Conservation (phyloP, 306 rosid genomes). For the Astragalus membranaceus region DNA sequence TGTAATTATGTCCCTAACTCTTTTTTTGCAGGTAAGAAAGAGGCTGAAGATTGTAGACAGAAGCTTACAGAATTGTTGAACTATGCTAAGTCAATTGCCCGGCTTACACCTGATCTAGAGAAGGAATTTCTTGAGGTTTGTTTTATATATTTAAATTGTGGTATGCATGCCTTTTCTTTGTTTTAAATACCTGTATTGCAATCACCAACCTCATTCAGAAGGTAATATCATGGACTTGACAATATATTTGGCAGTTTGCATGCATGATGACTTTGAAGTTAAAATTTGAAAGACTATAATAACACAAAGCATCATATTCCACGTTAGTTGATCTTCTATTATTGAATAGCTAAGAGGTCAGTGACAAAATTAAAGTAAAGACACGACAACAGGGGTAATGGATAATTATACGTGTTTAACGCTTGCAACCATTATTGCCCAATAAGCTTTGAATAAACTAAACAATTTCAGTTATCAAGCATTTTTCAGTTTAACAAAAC, state of each 20-base stretch:
- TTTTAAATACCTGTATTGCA: background rate
- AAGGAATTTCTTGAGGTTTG: conserved; percentile 85
- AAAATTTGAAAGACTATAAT: background rate
- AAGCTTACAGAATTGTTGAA: conserved; percentile 50
- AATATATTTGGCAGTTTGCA: background rate
- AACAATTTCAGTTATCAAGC: background rate
- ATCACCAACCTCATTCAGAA: background rate
- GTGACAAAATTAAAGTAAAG: background rate
- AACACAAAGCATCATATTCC: background rate
- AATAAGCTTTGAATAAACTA: background rate
- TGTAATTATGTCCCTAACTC: background rate
- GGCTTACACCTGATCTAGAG: conserved; percentile 64
- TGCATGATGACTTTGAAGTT: conserved; percentile 5
- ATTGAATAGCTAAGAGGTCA: background rate
- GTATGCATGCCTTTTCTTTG: background rate
- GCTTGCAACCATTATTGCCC: background rate
- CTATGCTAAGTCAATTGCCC: conserved; percentile 68
- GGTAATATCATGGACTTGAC: background rate
- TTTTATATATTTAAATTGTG: background rate
- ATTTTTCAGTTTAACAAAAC: background rate
- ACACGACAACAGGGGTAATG: background rate
- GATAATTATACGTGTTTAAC: background rate
- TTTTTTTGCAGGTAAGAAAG: conserved; percentile 60
- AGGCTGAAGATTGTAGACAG: conserved; percentile 41
- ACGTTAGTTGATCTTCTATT: background rate